phyloP scores from a whole-genome alignment of 1,139 yeast genomes.

The Geotrichum cucujoidarum region DNA sequence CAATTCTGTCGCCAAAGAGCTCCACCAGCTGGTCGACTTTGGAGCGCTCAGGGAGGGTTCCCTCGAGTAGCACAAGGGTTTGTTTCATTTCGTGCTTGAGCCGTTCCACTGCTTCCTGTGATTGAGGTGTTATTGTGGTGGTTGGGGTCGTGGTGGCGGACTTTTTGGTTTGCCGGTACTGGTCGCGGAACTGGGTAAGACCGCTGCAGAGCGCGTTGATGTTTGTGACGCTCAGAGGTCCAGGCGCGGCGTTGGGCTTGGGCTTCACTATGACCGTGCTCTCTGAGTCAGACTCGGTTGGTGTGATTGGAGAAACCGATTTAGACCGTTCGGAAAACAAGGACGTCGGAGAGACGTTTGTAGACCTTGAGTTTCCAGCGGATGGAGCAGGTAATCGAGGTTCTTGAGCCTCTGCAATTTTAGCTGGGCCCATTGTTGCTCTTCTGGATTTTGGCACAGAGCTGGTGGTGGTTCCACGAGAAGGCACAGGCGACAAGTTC shows the following conservation, averaged over 20 bases:
- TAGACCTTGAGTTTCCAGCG: not conserved
- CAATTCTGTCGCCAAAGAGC: constrained; percentile 11
- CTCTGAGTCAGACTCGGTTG: constrained; percentile 2
- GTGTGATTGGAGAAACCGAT: not conserved
- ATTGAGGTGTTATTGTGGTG: not conserved
- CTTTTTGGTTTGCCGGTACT: constrained; percentile 11
- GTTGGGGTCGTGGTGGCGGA: not conserved
- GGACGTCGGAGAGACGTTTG: constrained; percentile 1
- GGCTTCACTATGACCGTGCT: not conserved
- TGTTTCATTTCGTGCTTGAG: constrained; percentile 24
- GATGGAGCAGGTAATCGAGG: not conserved
- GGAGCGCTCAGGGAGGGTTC: constrained; percentile 13
- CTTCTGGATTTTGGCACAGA: too few species aligned
- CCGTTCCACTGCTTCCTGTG: constrained; percentile 21
- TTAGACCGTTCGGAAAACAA: constrained; percentile 3
- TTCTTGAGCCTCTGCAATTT: not conserved
- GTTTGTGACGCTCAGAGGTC: not conserved
- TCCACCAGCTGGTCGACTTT: constrained; percentile 18
- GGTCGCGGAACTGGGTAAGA: constrained; percentile 24
- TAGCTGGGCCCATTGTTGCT: not conserved
- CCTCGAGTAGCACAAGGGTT: constrained; percentile 24
- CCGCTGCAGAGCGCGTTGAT: constrained; percentile 21
- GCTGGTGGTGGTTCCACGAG: too few species aligned
- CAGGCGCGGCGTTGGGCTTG: not conserved
- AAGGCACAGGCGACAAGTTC: too few species aligned